phyloP scores from a whole-genome alignment of 2,329 filamentous ascomycete genomes.

The Xylariaceae sp. region DNA sequence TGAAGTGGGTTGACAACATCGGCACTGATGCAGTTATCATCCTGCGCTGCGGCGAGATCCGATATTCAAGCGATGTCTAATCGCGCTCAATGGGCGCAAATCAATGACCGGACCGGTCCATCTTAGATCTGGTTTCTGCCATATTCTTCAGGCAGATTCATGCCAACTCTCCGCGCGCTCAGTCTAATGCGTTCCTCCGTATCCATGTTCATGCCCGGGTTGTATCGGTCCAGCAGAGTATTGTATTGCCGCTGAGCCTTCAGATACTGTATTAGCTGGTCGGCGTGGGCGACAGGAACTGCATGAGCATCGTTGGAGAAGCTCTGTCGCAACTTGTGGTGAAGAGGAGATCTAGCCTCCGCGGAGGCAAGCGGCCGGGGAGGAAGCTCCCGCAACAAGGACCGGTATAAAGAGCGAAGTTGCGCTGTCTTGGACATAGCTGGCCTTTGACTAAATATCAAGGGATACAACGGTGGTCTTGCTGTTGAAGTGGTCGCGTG shows the following conservation, averaged over 20 bases:
- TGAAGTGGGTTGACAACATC: background rate
- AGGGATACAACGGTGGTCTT: background rate
- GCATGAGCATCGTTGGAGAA: slow-evolving; percentile 43
- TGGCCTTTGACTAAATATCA: background rate
- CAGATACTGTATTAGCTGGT: slow-evolving; percentile 76
- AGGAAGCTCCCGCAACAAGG: slow-evolving; percentile 83
- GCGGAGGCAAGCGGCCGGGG: slow-evolving; percentile 54
- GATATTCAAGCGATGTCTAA: background rate
- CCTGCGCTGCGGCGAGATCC: too few relatives aligned
- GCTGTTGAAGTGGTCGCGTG: background rate
- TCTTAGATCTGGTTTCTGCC: slow-evolving; percentile 8
- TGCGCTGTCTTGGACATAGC: slow-evolving; percentile 41
- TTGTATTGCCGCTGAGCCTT: slow-evolving; percentile 81
- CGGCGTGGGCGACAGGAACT: slow-evolving; percentile 47
- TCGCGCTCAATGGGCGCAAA: background rate
- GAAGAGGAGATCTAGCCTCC: slow-evolving; percentile 58
- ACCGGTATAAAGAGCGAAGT: slow-evolving; percentile 77
- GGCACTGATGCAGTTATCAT: background rate
- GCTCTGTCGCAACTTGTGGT: slow-evolving; percentile 60
- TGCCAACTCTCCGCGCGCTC: slow-evolving; percentile 80
- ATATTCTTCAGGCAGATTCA: slow-evolving; percentile 73
- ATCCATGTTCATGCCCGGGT: slow-evolving; percentile 84
- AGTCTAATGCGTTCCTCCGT: slow-evolving; percentile 78
- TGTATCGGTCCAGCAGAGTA: slow-evolving; percentile 82
- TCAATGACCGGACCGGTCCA: background rate